Evolutionary conservation across 768 basidiomycete genomes (phyloP).

Genomic region (Lactarius sanguifluus): DNA sequence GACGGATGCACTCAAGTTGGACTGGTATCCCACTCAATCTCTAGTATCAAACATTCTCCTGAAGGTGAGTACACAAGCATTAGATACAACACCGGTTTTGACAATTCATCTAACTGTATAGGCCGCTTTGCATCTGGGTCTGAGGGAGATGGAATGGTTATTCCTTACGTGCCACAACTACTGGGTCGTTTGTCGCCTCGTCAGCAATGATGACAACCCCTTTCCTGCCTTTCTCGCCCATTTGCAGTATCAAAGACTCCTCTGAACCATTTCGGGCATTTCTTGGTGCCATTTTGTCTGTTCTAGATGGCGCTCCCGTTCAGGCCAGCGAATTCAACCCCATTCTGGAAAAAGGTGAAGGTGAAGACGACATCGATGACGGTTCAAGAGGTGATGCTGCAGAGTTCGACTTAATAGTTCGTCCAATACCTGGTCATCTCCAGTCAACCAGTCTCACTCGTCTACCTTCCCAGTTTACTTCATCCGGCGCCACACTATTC

Average conservation of each 20-base stretch:
- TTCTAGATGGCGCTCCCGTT: background rate
- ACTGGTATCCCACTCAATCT: no score
- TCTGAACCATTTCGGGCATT: slow-evolving; percentile 3
- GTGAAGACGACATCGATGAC: background rate
- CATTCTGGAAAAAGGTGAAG: background rate
- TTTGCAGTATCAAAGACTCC: background rate
- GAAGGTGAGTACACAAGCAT: background rate
- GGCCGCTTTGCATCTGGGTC: slow-evolving; percentile 1
- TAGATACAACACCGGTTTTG: no score
- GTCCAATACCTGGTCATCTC: background rate
- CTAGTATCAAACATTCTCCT: background rate
- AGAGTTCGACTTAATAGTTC: no score
- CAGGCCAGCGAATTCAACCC: background rate
- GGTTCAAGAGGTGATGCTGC: background rate
- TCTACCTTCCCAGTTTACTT: background rate
- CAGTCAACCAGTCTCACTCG: background rate
- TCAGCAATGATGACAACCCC: background rate
- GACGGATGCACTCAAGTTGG: no score
- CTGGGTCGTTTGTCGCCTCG: slow-evolving; percentile 6
- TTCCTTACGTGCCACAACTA: slow-evolving; percentile 3
- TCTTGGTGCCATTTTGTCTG: slow-evolving; percentile 4
- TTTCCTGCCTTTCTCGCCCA: slow-evolving; percentile 1
- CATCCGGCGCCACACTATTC: background rate
- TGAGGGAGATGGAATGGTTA: slow-evolving; percentile 2
- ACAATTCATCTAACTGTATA: background rate